Base-by-base conservation (phyloP, 2,329 filamentous ascomycete genomes). In the Cladosporium sp. region DNA sequence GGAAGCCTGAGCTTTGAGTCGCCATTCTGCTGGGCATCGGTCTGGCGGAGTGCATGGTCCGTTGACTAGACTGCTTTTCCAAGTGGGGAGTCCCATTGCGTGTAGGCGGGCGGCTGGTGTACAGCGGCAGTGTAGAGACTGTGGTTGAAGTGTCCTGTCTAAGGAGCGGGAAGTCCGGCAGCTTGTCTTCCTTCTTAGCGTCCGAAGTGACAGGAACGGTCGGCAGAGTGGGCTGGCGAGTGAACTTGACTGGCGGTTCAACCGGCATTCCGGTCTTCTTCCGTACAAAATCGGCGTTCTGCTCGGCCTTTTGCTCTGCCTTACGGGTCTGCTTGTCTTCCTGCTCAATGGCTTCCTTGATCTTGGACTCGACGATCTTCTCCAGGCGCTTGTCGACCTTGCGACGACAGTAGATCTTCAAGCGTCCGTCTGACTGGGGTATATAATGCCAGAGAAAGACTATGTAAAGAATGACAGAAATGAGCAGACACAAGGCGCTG, bases 361-460 rank as follows among this genome's bases (percentile, higher is more conserved):
- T 88, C 71, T 93, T 96, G 61, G 77, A 80, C 49, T 84, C 83
- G 3, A 97, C 91, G 58, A 97, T 93, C 59, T 83, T 83, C 64
- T 86, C 86, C 58, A 99, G 77, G 58, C 90, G 79, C 61, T 82
- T 85, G 70, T 95, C 95, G 66, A 96, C 85, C 73, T 97, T 97
- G 40, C 90, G 85, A 55, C 88, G 86, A 67, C 93, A 97, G 72
- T 95, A 99, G 20, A 84, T 84, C 4, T 83, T 82, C 24, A 99
- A 77, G 7, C 87, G 85, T 5, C 89, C 89, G 63, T 96, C 90
- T 9, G 82, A 76, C 30, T 80, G 80, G 1, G 91, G 90, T 54
- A 99, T 92, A 70, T 92, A 93, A 69, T 93, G 88, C 80, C 88
- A 96, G 5, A 99, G 78, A 68, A 96, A 99, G 61, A 89, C 81